phyloP scores from a whole-genome alignment of 352 stramenopile species.

The Lagenidium sp. region DNA sequence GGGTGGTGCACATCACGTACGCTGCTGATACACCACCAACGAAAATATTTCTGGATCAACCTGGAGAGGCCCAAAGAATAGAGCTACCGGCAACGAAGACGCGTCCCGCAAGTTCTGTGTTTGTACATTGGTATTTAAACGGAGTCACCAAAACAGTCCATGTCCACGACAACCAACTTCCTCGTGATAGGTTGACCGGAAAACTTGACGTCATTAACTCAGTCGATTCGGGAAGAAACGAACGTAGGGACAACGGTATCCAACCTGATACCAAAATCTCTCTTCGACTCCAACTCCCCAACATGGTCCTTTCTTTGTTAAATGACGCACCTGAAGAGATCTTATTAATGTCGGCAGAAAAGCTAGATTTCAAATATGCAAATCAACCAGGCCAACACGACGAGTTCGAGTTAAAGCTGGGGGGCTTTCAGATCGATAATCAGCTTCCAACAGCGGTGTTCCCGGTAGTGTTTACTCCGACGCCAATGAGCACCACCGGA shows the following conservation, averaged over 20 bases:
- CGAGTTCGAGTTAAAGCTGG: constrained; percentile 75
- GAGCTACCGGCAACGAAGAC: constrained; percentile 37
- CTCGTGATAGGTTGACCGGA: constrained; percentile 56
- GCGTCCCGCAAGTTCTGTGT: constrained; percentile 22
- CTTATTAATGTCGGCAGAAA: constrained; percentile 55
- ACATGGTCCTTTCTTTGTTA: constrained; percentile 65
- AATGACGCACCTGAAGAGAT: constrained; percentile 66
- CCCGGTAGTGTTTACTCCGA: constrained; percentile 72
- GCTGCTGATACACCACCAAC: constrained; percentile 27
- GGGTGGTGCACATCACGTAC: constrained; percentile 54
- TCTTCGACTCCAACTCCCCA: constrained; percentile 46
- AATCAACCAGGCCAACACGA: constrained; percentile 67
- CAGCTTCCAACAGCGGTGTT: constrained; percentile 67
- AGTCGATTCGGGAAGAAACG: too few species aligned
- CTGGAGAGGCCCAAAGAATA: constrained; percentile 48
- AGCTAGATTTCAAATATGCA: constrained; percentile 56
- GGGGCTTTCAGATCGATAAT: constrained; percentile 79
- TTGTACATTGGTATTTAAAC: constrained; percentile 77
- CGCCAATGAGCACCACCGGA: constrained; percentile 26
- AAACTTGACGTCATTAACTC: constrained; percentile 19
- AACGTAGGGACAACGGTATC: too few species aligned
- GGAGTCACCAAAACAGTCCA: constrained; percentile 79
- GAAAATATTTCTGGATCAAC: constrained; percentile 67
- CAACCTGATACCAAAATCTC: constrained; percentile 32
- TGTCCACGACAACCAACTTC: constrained; percentile 50